phyloP scores from a whole-genome alignment of 345 rosid species.

The Eucalyptus shirleyi region DNA sequence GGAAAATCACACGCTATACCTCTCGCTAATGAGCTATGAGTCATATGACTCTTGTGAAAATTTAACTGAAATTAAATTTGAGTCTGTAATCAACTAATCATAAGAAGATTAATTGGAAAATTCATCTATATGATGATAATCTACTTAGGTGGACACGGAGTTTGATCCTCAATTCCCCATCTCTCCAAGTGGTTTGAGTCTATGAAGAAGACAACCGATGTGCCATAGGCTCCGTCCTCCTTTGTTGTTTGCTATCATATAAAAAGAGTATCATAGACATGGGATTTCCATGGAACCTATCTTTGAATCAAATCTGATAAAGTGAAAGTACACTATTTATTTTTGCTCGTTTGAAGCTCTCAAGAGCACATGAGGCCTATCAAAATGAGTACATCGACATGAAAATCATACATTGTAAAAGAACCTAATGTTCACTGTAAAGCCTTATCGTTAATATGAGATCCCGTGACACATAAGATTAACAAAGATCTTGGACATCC shows the following conservation, averaged over 20 bases:
- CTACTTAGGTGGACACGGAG: background rate
- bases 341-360: fast-evolving
- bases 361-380: background rate
- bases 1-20: background rate
- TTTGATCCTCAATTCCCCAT: background rate
- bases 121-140: background rate
- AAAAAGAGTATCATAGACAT: background rate
- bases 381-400: background rate
- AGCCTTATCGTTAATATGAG: background rate
- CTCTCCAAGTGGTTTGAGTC: background rate
- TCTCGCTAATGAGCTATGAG: background rate
- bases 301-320: background rate
- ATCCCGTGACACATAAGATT: background rate
- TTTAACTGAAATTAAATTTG: background rate
- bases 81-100: background rate
- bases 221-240: background rate
- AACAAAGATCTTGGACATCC: background rate
- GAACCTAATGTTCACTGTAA: background rate
- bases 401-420: background rate
- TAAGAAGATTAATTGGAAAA: background rate
- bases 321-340: background rate
- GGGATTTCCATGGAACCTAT: background rate
- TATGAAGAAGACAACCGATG: background rate
- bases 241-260: background rate
- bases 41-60: background rate